phyloP scores from a whole-genome alignment of 225 moss, liverwort and hornwort species.

The Marchantia polymorpha region DNA sequence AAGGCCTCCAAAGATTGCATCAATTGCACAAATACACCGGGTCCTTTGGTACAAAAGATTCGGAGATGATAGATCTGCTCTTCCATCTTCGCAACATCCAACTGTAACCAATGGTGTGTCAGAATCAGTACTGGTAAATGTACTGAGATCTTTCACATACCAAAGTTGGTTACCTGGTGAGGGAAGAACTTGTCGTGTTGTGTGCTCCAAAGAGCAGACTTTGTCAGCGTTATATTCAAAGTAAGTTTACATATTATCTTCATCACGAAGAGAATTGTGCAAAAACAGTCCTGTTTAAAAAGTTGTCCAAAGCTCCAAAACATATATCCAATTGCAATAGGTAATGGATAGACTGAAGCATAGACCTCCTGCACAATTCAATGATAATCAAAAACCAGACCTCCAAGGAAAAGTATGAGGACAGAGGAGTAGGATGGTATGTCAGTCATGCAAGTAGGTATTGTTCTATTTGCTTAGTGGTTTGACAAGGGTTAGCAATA shows the following conservation, averaged over 20 bases:
- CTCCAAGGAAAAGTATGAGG: too few species aligned
- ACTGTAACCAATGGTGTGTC: conserved; percentile 32
- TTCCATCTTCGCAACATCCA: conserved; percentile 87
- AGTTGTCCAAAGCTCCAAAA: too few species aligned
- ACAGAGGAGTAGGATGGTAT: too few species aligned
- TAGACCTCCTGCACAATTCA: too few species aligned
- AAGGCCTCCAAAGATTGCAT: conserved; percentile 90
- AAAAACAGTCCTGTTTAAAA: background rate
- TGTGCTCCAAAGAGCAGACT: background rate
- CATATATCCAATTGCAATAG: too few species aligned
- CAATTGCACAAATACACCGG: conserved; percentile 85
- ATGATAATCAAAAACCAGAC: too few species aligned
- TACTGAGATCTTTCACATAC: background rate
- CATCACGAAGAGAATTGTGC: background rate
- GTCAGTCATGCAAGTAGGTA: too few species aligned
- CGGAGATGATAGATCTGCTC: conserved; percentile 90
- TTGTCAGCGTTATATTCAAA: background rate
- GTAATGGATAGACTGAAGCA: too few species aligned
- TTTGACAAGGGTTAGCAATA: too few species aligned
- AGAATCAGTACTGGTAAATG: background rate
- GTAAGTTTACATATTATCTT: background rate
- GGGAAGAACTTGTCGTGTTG: background rate
- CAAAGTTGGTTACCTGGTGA: background rate
- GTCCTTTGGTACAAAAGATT: conserved; percentile 87
- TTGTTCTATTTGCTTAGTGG: too few species aligned